Base-by-base conservation (phyloP, 2,329 filamentous ascomycete genomes). In the Fusarium clavum region DNA sequence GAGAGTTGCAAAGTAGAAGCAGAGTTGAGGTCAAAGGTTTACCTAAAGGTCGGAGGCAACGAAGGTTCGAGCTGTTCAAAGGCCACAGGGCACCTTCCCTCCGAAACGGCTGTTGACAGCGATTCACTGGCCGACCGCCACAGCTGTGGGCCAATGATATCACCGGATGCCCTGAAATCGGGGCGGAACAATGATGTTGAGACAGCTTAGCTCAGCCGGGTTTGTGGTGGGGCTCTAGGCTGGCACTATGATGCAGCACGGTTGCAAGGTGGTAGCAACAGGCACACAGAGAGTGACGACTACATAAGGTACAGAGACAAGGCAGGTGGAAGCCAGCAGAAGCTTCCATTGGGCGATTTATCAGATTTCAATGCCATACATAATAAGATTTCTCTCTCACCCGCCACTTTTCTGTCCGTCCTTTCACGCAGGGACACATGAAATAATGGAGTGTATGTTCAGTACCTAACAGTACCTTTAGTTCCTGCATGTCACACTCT, bases 101-200 rank as follows among this genome's bases (percentile, higher is more conserved):
- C 62, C 69, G 64, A 71, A 71, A 70, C 70, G 62, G 70, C 59
- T 59, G 34, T 56, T 72, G 70, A 71, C 71, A 70, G 69, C 64
- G 69, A 75, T 73, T 73, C 73, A 75, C 73, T 73, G 72, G 71
- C 62, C 57, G 70, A 71, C 69, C 73, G 74, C 71, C 71, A 71
- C 67, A 60, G 51, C 48, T 60, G 67, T 69, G 68, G 58, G 72
- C 79, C 79, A 81, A 81, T 81, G 75, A 77, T 73, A 79, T 70
- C 70, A 72, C 73, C 63, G 52, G 8, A 70, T 63, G 70, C 71
- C 72, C 64, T 74, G 69, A 45, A 43, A 43, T 51, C 72, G 78
- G 76, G 67, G 58, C 80, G 80, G 80, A 81, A 78, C 60, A 82
- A 80, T 69, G 59, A 77, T 81, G 70, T 72, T 79, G 47, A 43